Evolutionary conservation across 2,329 filamentous ascomycete genomes (phyloP), one percentile per base, ranked within the genome.

Genomic region (Ophiocordyceps polyrhachis-furcata): DNA sequence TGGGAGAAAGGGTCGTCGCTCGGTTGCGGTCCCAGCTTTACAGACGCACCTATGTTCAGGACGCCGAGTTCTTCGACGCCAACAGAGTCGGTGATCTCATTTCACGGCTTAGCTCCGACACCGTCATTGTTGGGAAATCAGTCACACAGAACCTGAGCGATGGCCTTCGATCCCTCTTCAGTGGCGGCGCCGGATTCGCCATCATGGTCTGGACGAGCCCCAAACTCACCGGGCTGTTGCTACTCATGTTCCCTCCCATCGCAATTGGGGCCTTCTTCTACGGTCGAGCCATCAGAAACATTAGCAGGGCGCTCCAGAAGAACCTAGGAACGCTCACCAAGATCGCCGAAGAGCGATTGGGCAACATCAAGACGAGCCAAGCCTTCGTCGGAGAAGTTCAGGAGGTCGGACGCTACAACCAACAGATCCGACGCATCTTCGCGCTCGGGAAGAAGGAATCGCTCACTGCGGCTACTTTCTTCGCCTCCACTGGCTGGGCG

Each of bases 101-200:
- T 56, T 96, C 89, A 35, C 81, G 93, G 35, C 76, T 98, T 41
- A 88, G 89, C 55, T 93, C 88, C 2, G 93, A 98, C 60, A 95
- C 91, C 1, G 86, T 96, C 56, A 93, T 98, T 56, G 91, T 98
- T 45, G 91, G 89, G 58, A 98, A 98, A 65, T 94, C 87, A 55
- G 94, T 98, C 51, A 98, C 91, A 0, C 89, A 96, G 58, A 98
- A 98, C 58, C 68, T 98, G 43, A 96, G 89, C 6, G 91, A 98
- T 62, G 91, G 91, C n/a, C 71, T 98, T 44, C 76, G 91, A 48
- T 82, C 91, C 15, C 66, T 91, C 29, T 89, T 98, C 49, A 94
- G 87, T 52, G 91, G 91, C 52, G 78, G 75, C 29, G 89, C 89
- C 47, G 93, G 91, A 3, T 83, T 98, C 54, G 76, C 76, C 43